Base-by-base conservation (phyloP, 768 basidiomycete genomes). In the Rhodotorula babjevae region DNA sequence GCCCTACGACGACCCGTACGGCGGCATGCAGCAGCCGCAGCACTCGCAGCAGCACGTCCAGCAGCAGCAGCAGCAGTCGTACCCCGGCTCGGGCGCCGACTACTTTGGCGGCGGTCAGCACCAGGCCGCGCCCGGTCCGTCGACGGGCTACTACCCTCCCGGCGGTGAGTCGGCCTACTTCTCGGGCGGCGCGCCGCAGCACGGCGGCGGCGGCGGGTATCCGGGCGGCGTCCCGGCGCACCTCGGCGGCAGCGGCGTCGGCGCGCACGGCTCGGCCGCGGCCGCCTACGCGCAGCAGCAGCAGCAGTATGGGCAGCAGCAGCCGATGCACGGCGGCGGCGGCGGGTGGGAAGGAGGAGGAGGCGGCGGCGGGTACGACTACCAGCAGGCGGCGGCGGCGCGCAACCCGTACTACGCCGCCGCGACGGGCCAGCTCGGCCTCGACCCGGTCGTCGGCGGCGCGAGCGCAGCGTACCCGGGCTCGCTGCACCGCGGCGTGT, bases 341-440 rank as follows among this genome's bases (percentile, higher is more conserved):
- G 36, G 36, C 36, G 36, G 36, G 5, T 36, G 36, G 36, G 36
- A 4, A 9, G 36, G 5, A 36, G 36, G 36, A 36, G 68, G 65
- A 16, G 65, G 61, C 11, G 56, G 53, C 27, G 68, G 59, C 52
- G 74, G 71, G 3, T 70, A 69, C 74, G 74, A 76, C 31, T 61
- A 72, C n/a, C 64, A 58, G 42, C 57, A 63, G n/a, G 62, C 53
- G 57, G 71, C 68, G 23, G 71, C 71, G 16, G 71, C 71, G 31
- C 68, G 67, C 29, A 76, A 76, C 61, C 74, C 74, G 18, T 76
- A 76, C 68, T 76, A 76, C 71, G 71, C 71, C 21, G 74, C 74
- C 29, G 74, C 74, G 52, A 76, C 74, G 25, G 71, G 71, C 5
- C 71, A 72, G 33, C 65, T 72, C 64, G 74, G 71, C 16, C 64